Evolutionary conservation across 139 green algal genomes (phyloP).

Genomic region (Chlamydomonas sp.): DNA sequence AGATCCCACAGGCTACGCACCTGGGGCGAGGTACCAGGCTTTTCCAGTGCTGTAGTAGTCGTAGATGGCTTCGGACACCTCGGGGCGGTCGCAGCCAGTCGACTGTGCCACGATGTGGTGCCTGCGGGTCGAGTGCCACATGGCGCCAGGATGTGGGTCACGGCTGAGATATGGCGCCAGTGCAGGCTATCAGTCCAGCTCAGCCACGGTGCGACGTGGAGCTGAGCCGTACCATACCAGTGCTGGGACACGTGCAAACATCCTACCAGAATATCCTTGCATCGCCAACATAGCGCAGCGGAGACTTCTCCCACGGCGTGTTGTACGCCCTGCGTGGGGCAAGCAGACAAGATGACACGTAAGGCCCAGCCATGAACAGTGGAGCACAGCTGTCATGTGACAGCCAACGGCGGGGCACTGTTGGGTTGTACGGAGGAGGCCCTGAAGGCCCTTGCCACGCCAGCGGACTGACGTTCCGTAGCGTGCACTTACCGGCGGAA

Average conservation of each 20-base stretch:
- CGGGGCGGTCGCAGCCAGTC: slow-evolving; percentile 52
- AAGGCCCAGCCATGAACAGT: neutral
- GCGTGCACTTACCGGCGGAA: slow-evolving; percentile 57
- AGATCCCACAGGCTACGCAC: slow-evolving; percentile 2
- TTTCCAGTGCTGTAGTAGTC: slow-evolving; percentile 64
- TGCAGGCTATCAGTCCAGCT: too few relatives aligned
- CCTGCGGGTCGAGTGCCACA: neutral
- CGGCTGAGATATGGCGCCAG: neutral
- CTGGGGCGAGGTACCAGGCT: slow-evolving; percentile 62
- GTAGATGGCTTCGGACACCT: slow-evolving; percentile 71
- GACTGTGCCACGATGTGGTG: slow-evolving; percentile 63
- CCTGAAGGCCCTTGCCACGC: neutral
- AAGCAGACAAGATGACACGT: neutral
- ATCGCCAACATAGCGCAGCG: slow-evolving; percentile 83
- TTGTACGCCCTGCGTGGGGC: slow-evolving; percentile 69
- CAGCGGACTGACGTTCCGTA: neutral
- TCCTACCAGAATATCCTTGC: slow-evolving; percentile 75
- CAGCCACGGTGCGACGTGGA: neutral
- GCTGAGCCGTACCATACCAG: slow-evolving; percentile 5
- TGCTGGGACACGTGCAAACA: slow-evolving; percentile 9
- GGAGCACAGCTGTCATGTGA: neutral
- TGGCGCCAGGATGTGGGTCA: slow-evolving; percentile 3
- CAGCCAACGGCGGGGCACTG: too few relatives aligned
- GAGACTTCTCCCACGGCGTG: slow-evolving; percentile 42
- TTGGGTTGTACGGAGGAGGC: too few relatives aligned